Conservation (phyloP, 176 grass and related monocot species). For the Chrysopogon serrulatus region DNA sequence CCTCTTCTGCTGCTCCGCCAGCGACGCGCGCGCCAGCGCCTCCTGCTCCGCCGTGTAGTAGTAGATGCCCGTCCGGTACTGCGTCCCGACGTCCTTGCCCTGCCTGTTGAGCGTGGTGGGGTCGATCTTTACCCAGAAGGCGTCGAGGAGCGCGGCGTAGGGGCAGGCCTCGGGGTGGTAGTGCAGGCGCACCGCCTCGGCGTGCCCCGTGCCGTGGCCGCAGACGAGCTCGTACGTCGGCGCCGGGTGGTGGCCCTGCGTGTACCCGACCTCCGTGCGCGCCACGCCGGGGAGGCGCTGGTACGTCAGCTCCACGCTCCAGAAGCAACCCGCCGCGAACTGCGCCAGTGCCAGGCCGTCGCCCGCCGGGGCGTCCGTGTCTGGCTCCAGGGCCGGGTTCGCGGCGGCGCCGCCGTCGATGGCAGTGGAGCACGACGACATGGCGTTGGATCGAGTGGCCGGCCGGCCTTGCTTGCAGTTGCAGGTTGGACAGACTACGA, state of each 20-base stretch:
- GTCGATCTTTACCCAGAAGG: constrained; percentile 88
- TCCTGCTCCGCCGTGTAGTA: constrained; percentile 86
- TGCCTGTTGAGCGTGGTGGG: constrained; percentile 75
- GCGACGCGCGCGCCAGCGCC: constrained; percentile 39
- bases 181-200: constrained; percentile 77
- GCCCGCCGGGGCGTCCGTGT: constrained; percentile 42
- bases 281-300: constrained; percentile 77
- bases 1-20: constrained; percentile 51
- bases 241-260: constrained; percentile 52
- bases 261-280: constrained; percentile 85
- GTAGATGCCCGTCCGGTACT: constrained; percentile 95
- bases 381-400: constrained; percentile 46
- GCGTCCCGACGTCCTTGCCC: constrained; percentile 85
- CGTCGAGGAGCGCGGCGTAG: constrained; percentile 56
- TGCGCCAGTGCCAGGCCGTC: constrained; percentile 65
- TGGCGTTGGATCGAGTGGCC: no score
- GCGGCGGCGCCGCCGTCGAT: not conserved
- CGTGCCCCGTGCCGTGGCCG: constrained; percentile 54
- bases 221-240: constrained; percentile 70
- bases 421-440: no score
- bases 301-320: constrained; percentile 84
- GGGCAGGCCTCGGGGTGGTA: constrained; percentile 63
- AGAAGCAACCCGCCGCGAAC: constrained; percentile 97
- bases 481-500: no score
- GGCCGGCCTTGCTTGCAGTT: no score